Conservation (phyloP, 805 yeast genomes). For the Saccharomycopsis javanensis region DNA sequence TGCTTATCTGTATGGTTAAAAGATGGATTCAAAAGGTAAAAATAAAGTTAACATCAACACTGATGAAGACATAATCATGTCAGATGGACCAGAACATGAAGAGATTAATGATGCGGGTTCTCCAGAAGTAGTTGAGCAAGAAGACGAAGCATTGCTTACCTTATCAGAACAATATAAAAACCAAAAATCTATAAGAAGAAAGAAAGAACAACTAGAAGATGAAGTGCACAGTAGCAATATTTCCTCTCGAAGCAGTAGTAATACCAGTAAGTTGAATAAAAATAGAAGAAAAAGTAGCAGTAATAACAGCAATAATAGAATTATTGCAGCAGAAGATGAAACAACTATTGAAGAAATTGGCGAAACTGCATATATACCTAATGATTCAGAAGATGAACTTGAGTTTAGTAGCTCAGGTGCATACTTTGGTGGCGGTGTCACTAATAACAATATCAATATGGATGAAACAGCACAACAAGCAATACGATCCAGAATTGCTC, state of each 20-base stretch:
- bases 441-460: background rate
- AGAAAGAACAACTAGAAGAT: background rate
- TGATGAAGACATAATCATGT: background rate
- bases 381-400: slow-evolving; percentile 8
- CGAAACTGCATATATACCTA: background rate
- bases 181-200: slow-evolving; percentile 25
- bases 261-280: slow-evolving; percentile 16
- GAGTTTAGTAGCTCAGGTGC: background rate
- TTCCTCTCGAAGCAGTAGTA: background rate
- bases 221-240: background rate
- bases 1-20: too few species aligned
- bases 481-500: slow-evolving; percentile 23
- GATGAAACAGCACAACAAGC: slow-evolving; percentile 2
- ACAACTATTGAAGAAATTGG: background rate
- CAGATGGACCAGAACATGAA: background rate
- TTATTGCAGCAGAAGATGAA: slow-evolving; percentile 15
- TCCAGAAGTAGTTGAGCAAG: background rate
- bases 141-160: slow-evolving; percentile 24
- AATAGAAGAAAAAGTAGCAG: slow-evolving; percentile 16
- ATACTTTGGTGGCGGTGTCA: background rate
- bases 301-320: slow-evolving; percentile 22
- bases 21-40: background rate
- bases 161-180: slow-evolving; percentile 32
- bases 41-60: background rate
- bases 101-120: background rate